Evolutionary conservation across 805 yeast species (phyloP), one percentile per base, ranked within the genome.

Genomic region (Starmera quercuum): DNA sequence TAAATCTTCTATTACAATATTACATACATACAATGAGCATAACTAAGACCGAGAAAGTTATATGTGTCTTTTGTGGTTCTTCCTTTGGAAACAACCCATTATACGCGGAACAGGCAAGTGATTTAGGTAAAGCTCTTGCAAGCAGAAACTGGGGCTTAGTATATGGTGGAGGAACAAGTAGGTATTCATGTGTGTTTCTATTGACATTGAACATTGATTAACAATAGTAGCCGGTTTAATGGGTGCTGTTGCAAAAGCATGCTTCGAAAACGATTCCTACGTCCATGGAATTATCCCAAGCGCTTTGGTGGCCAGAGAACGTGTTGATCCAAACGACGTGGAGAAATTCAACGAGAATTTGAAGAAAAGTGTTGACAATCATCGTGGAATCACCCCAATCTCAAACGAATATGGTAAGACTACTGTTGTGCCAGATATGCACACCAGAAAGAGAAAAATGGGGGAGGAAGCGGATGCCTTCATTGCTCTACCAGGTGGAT

Each of bases 401-500:
- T 54, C 61, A 20, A 46, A 51, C 7, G 63, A 59, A 26, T 84
- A 81, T 52, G 95, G 95, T 23, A 71, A 73, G 47, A 82, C 95
- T 12, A 80, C 87, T 0, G 67, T 86, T 45, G 95, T 86, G 2
- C 68, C 73, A 34, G 95, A 84, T 51, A 86, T 86, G 95, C 95
- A 86, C 59, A 80, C 92, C 3, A 71, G 95, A 54, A 86, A 86
- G 65, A 70, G 78, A 54, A 47, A 82, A 65, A 86, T 86, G 95
- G 94, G 87, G 20, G 69, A 73, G 49, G 88, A 82, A 55, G 79
- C 90, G n/a, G 76, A 76, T 45, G 94, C 90, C 0, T 86, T 86
- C 57, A 73, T 86, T 29, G 95, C 95, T 0, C 68, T 86, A 62
- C 95, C 95, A 11, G 95, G 95, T 41, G 95, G 95, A 3, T 85